A percentile compares a stretch with the other conserved stretches of the same genome.
Evolutionary conservation across 495 filamentous ascomycete genomes (phyloP).

Genomic region (Trichocladium uniseriatum): DNA sequence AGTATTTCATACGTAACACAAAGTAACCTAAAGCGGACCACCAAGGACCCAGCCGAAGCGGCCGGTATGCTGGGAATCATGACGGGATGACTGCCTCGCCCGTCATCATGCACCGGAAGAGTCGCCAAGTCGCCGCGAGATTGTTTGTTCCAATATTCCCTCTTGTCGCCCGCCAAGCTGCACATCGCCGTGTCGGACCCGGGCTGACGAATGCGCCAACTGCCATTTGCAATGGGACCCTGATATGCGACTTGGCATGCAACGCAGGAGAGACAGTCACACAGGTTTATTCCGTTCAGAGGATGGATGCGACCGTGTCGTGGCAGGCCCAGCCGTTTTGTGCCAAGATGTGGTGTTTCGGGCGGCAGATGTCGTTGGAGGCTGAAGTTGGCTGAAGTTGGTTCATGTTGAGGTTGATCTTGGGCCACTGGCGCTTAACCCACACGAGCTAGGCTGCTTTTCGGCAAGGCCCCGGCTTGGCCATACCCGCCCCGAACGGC

Average conservation of each 20-base stretch:
- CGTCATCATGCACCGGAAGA: too few relatives aligned
- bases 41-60: too few relatives aligned
- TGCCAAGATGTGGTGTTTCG: background rate
- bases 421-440: background rate
- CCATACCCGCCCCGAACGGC: background rate
- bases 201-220: background rate
- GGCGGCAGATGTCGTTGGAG: background rate
- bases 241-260: conserved; percentile 2
- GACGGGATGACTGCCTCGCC: too few relatives aligned
- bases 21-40: too few relatives aligned
- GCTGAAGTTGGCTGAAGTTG: background rate
- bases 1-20: too few relatives aligned
- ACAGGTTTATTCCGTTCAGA: background rate
- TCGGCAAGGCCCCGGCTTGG: conserved; percentile 1
- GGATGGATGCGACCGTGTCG: too few relatives aligned
- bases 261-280: background rate
- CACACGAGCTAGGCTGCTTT: background rate
- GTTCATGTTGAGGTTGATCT: background rate
- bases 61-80: too few relatives aligned
- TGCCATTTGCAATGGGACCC: background rate
- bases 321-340: background rate
- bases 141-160: background rate
- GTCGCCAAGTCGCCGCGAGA: background rate
- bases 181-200: background rate
- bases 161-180: background rate